Base-by-base conservation (phyloP, 192 early-diverging fungal genomes). In the Jimgerdemannia lactiflua region DNA sequence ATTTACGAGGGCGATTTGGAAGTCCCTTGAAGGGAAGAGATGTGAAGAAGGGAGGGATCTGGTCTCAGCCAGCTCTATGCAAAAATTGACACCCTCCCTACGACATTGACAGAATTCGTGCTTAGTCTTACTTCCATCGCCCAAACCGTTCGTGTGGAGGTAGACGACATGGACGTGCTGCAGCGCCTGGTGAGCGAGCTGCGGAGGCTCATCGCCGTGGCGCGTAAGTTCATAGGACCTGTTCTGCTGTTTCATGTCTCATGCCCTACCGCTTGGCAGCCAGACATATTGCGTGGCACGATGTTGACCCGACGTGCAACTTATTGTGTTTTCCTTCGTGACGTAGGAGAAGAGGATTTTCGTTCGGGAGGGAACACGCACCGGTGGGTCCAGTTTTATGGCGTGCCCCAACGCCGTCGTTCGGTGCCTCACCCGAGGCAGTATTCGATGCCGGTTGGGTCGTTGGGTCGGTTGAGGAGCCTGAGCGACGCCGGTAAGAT, bases 351-450 rank as follows among this genome's bases (percentile, higher is more conserved):
- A 67, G 80, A 75, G 68, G 76, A 82, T 67, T 82, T 82, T 40
- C 78, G 78, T 20, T 77, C 80, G 20, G 76, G 76, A 4, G 80
- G 80, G 41, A 82, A 74, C 43, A 80, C 75, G 39, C 82, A 83
- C 65, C 82, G 75, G 19, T 83, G 82, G 82, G 65, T 77, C 17
- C 82, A 83, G 72, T 83, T 64, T 69, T 83, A 83, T 71, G 79
- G 72, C 4, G 72, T 41, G 3, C 49, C 71, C 8, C 49, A 59
- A 14, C 49, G 49, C 14, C 49, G 49, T 59, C 49, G 49, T 59
- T 59, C 49, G 8, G 49, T 59, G 49, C 49, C 49, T 29, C 29
- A 29, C 49, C 14, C 14, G 49, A 59, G 49, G 14, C 49, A 59
- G 14, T 10, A 59, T 14, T 59, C 49, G 0, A 10, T 14, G 6